Percentiles rank a stretch among this genome's conserved stretches.
These are phyloP conservation scores for Physcomitrellopsis africana DNA, from an alignment of 225 moss, liverwort and hornwort species.

Conservation along the genomic window DNA sequence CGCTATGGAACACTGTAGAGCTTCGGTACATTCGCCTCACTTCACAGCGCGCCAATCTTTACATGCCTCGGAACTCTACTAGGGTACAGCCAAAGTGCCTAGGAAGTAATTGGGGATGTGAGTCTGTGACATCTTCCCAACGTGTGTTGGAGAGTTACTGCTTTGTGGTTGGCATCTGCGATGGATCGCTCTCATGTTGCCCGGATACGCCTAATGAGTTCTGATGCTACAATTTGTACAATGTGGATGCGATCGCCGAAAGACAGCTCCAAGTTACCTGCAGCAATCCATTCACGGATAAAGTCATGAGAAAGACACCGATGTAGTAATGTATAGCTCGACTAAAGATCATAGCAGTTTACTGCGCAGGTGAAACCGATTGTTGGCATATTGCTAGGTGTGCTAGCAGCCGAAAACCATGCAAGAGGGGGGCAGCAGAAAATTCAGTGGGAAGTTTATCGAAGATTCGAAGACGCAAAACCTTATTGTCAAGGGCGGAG, in stretches of 20 bases:
- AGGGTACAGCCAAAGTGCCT: conserved; percentile 7
- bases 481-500: neutral
- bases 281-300: conserved; percentile 26
- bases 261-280: conserved; percentile 34
- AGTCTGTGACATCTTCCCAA: conserved; percentile 38
- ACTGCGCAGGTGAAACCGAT: conserved; percentile 28
- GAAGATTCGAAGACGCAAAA: neutral
- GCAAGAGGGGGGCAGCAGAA: neutral
- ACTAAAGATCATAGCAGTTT: conserved; percentile 16
- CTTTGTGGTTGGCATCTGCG: conserved; percentile 3
- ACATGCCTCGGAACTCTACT: conserved; percentile 18
- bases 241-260: conserved; percentile 32
- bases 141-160: conserved; percentile 21
- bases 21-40: conserved; percentile 27
- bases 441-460: neutral
- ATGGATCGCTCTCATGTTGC: conserved; percentile 8
- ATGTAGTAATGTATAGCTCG: neutral
- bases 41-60: conserved; percentile 21
- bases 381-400: no score
- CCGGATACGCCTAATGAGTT: conserved; percentile 31
- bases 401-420: no score
- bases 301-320: conserved; percentile 23
- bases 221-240: conserved; percentile 23
- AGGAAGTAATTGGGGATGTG: conserved; percentile 28
- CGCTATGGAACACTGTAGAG: conserved; percentile 7